phyloP scores from a whole-genome alignment of 176 grass and related monocot species.

The Eragrostis nindensis region DNA sequence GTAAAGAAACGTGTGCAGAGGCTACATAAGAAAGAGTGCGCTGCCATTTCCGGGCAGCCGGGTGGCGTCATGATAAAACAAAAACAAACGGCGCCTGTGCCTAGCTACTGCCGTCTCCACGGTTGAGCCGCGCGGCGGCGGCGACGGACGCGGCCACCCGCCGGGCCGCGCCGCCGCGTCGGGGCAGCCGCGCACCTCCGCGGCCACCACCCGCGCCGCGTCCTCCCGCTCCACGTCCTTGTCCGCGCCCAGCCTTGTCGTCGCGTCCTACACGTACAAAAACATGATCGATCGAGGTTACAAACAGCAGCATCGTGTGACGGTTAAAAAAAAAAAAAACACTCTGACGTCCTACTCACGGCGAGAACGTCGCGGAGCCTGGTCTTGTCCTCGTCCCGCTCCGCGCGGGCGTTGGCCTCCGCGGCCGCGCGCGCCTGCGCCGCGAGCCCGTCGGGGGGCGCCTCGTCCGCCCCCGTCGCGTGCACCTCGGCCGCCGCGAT shows the following conservation, averaged over 20 bases:
- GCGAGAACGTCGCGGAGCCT: conserved; percentile 51
- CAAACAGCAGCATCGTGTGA: too few species aligned
- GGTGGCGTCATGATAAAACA: too few species aligned
- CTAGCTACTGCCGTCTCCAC: conserved; percentile 6
- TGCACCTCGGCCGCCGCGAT: conserved; percentile 50
- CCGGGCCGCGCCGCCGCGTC: conserved; percentile 40
- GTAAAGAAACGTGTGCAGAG: too few species aligned
- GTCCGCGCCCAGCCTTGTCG: conserved; percentile 39
- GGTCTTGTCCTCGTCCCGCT: conserved; percentile 43
- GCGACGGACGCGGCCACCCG: conserved; percentile 38
- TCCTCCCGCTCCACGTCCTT: conserved; percentile 53
- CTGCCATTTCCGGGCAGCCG: too few species aligned
- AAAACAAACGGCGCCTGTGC: not conserved
- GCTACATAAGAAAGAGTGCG: too few species aligned
- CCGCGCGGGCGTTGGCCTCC: conserved; percentile 25
- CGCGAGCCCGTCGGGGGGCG: conserved; percentile 21
- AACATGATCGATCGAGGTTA: not conserved
- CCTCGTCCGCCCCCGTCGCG: conserved; percentile 23
- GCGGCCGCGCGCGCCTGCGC: conserved; percentile 35
- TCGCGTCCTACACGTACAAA: conserved; percentile 39
- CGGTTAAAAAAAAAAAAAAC: not conserved
- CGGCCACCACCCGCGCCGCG: conserved; percentile 41
- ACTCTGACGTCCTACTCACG: not conserved
- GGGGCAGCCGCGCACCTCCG: conserved; percentile 45
- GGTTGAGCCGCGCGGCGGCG: conserved; percentile 55